Base-by-base conservation (phyloP, 257 asterid genomes). In the Fraxinus cuspidata region DNA sequence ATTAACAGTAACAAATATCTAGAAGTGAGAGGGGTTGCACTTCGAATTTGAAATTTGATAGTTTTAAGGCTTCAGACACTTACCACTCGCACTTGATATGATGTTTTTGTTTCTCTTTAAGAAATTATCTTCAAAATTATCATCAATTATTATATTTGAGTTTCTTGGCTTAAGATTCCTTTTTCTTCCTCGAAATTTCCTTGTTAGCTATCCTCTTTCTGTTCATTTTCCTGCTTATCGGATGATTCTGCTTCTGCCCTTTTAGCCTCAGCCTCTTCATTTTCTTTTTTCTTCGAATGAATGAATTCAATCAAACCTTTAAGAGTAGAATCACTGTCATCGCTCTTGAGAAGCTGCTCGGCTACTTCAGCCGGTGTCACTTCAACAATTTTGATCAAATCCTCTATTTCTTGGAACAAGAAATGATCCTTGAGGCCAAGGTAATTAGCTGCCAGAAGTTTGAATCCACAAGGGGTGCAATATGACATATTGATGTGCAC, bases 351-450 rank as follows among this genome's bases (percentile, higher is more conserved):
- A 75, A 92, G 86, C 53, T 88, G 92, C 84, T 91, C 97, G 0
- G 96, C 97, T 18, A 90, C 90, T 80, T 92, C 91, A 21, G 97
- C 94, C 0, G 97, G 97, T 1, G 92, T 90, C 0, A 80, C 86
- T 23, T 86, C 82, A 0, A 85, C 85, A 18, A 51, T 76, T n/a
- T 3, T 56, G 5, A 92, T 78, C 82, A 78, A 74, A 3, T 74
- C 88, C 74, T 88, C 93, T 10, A 90, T 85, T 74, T 89, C 87
- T 75, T 77, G 35, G 40, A 90, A 88, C 70, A 80, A 72, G 0
- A 11, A 35, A 74, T 91, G 93, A 5, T 84, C 87, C 49, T 74
- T 75, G 8, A 87, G 65, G 3, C 83, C 87, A 4, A 88, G 90
- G 70, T 91, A 92, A 49, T 88, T 91, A 2, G 74, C 29, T 5